Evolutionary conservation across 1,284 basidiomycete genomes (phyloP).

Genomic region (Ganoderma boninense): DNA sequence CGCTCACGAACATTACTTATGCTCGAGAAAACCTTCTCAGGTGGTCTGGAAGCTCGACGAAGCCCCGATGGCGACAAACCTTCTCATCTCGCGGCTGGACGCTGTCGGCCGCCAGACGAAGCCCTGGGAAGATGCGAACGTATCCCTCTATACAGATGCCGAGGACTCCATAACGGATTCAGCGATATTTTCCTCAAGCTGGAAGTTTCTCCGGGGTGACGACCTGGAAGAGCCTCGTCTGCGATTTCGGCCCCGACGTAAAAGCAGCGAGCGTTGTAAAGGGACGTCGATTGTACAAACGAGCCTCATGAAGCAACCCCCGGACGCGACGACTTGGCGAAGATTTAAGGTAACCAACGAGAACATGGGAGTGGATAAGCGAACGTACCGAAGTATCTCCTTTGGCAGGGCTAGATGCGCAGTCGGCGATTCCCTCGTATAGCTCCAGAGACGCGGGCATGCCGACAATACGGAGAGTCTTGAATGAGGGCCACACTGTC

Average conservation of each 20-base stretch:
- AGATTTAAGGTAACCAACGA: neutral
- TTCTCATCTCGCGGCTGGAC: slow-evolving; percentile 24
- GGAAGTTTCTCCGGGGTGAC: slow-evolving; percentile 16
- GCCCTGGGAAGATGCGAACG: slow-evolving; percentile 19
- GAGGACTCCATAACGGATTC: slow-evolving; percentile 22
- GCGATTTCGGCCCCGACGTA: slow-evolving; percentile 15
- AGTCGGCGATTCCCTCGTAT: neutral
- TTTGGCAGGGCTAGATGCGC: slow-evolving; percentile 5
- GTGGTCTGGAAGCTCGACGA: slow-evolving; percentile 23
- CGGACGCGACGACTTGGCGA: neutral
- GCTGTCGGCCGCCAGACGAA: slow-evolving; percentile 26
- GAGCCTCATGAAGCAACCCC: neutral
- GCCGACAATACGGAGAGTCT: slow-evolving; percentile 1
- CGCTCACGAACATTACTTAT: neutral
- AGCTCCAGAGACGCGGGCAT: neutral
- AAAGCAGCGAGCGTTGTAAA: neutral
- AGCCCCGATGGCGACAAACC: slow-evolving; percentile 19
- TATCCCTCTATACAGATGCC: slow-evolving; percentile 22
- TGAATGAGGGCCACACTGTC: neutral
- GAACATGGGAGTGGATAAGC: neutral
- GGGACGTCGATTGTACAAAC: neutral
- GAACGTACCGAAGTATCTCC: slow-evolving; percentile 14
- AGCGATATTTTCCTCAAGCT: slow-evolving; percentile 17
- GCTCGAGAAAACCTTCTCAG: slow-evolving; percentile 11
- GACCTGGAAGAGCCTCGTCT: neutral